Percentiles rank a stretch among this genome's conserved stretches.
Evolutionary conservation across 2,329 filamentous ascomycete genomes (phyloP).

Genomic region (Thelonectria blattea): DNA sequence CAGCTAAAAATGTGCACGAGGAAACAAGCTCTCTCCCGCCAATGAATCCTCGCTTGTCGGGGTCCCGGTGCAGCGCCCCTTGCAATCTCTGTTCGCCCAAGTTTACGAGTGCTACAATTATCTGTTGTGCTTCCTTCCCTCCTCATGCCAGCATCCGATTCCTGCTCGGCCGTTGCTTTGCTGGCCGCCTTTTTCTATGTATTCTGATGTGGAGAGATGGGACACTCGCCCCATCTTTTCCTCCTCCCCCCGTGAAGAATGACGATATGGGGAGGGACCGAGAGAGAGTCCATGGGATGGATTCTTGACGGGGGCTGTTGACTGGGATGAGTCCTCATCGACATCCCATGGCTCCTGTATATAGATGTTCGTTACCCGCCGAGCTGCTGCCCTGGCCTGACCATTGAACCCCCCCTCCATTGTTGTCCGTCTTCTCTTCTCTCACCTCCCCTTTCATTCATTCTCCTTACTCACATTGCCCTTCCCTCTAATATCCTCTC

Average conservation of each 20-base stretch:
- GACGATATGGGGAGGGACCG: background rate
- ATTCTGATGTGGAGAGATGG: slow-evolving; percentile 1
- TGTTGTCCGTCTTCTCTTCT: background rate
- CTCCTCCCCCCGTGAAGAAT: background rate
- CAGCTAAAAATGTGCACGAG: background rate
- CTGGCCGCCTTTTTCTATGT: background rate
- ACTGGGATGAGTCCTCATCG: background rate
- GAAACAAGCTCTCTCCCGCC: background rate
- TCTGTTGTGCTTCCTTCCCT: background rate
- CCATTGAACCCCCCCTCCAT: slow-evolving; percentile 4
- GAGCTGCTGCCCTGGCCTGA: background rate
- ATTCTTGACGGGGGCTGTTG: background rate
- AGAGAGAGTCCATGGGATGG: background rate
- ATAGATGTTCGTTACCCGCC: slow-evolving; percentile 9
- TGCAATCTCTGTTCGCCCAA: slow-evolving; percentile 13
- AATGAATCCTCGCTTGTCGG: background rate
- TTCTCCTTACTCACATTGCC: slow-evolving; percentile 4
- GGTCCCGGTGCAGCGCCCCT: slow-evolving; percentile 1
- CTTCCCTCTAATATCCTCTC: background rate
- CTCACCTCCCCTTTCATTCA: background rate
- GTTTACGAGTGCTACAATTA: no score
- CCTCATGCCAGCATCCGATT: slow-evolving; percentile 2
- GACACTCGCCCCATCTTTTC: background rate
- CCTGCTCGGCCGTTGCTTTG: background rate
- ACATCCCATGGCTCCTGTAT: background rate